Evolutionary conservation across 2,329 filamentous ascomycete species (phyloP).

Genomic region (Graphium sp.): DNA sequence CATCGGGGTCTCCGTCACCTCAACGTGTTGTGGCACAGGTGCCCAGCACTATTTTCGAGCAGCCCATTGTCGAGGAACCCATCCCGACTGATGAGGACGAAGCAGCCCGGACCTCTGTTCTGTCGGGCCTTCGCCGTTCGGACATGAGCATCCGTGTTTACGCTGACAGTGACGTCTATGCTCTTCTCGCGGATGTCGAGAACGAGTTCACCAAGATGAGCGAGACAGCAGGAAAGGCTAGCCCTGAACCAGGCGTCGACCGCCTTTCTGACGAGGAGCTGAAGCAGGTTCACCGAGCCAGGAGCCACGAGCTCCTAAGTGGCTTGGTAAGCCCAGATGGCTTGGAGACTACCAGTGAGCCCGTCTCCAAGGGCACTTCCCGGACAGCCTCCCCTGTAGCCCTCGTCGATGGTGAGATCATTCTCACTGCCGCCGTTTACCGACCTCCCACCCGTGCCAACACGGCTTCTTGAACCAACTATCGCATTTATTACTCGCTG

Average conservation of each 20-base stretch:
- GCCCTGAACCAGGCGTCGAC: slow-evolving; percentile 7
- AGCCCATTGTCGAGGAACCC: slow-evolving; percentile 27
- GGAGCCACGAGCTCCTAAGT: slow-evolving; percentile 32
- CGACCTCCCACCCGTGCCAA: too few relatives aligned
- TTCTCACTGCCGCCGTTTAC: too few relatives aligned
- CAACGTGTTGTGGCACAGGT: slow-evolving; percentile 34
- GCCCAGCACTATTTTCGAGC: slow-evolving; percentile 37
- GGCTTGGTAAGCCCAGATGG: slow-evolving; percentile 16
- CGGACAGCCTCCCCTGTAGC: too few relatives aligned
- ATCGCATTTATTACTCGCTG: too few relatives aligned
- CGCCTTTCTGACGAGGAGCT: slow-evolving; percentile 16
- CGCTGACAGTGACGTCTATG: slow-evolving; percentile 49
- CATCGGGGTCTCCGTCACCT: slow-evolving; percentile 26
- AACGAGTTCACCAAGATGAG: slow-evolving; percentile 20
- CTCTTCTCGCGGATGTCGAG: slow-evolving; percentile 50
- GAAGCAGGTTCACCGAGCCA: slow-evolving; percentile 26
- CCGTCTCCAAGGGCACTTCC: too few relatives aligned
- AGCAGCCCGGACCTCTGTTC: slow-evolving; percentile 8
- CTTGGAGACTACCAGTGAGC: too few relatives aligned
- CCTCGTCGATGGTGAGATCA: too few relatives aligned
- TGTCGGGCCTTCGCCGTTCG: slow-evolving; percentile 15
- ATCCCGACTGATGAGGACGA: slow-evolving; percentile 13
- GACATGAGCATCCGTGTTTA: slow-evolving; percentile 54
- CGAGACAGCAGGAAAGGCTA: slow-evolving; percentile 7
- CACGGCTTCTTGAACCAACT: too few relatives aligned